These are phyloP conservation scores for Letharia columbiana DNA, from an alignment of 495 filamentous ascomycete species.

Conservation along the genomic window DNA sequence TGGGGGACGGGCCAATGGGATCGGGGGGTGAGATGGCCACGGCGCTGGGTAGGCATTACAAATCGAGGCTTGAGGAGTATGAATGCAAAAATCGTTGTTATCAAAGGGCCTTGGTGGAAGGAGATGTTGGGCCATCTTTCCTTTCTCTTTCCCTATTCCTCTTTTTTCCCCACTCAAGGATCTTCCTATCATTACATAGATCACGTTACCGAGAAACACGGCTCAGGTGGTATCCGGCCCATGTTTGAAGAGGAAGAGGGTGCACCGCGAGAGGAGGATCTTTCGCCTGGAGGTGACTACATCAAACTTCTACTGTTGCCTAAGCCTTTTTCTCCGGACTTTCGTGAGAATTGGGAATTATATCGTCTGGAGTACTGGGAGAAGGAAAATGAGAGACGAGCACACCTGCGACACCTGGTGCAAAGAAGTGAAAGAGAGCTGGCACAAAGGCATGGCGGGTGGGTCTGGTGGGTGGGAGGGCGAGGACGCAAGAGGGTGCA, in stretches of 20 bases:
- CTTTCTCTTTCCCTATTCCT: conserved; percentile 34
- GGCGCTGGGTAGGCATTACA: conserved; percentile 77
- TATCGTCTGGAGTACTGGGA: conserved; percentile 96
- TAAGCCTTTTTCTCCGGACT: conserved; percentile 89
- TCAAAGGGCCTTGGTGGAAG: conserved; percentile 73
- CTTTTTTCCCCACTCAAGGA: conserved; percentile 44
- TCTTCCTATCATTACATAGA: conserved; percentile 63
- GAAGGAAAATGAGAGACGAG: conserved; percentile 83
- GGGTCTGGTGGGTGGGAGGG: conserved; percentile 74
- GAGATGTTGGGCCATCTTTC: conserved; percentile 57
- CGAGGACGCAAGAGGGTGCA: conserved; percentile 44
- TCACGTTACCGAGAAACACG: conserved; percentile 37
- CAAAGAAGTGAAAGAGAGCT: conserved; percentile 55
- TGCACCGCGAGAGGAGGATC: conserved; percentile 59
- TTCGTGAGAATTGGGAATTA: conserved; percentile 94
- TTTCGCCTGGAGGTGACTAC: conserved; percentile 80
- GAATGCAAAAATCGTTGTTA: conserved; percentile 91
- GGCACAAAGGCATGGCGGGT: conserved; percentile 60
- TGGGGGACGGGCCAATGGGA: conserved; percentile 96
- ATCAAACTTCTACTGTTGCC: conserved; percentile 84
- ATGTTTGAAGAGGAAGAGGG: conserved; percentile 50
- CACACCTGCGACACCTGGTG: conserved; percentile 58
- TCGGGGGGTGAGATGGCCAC: conserved; percentile 85
- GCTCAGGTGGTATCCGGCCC: conserved; percentile 25
- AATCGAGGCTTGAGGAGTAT: conserved; percentile 85